Evolutionary conservation across 1,284 basidiomycete genomes (phyloP).

Genomic region (Melampsora americana): DNA sequence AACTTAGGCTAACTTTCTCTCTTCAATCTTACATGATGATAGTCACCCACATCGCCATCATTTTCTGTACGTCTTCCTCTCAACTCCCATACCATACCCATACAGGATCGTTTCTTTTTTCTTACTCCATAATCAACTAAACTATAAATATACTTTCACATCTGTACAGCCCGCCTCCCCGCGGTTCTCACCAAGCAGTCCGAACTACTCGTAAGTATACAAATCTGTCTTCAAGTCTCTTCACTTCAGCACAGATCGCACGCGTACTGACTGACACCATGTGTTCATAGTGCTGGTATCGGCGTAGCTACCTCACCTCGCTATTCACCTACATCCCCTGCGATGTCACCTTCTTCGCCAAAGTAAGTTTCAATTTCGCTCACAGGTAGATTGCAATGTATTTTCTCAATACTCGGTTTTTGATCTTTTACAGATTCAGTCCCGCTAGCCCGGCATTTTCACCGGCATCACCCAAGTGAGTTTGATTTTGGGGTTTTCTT

Average conservation of each 20-base stretch:
- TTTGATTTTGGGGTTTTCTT: background rate
- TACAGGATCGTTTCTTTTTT: background rate
- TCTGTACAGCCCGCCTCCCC: slow-evolving; percentile 41
- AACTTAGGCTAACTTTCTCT: background rate
- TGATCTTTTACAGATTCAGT: slow-evolving; percentile 24
- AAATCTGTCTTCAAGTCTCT: slow-evolving; percentile 24
- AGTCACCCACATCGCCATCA: slow-evolving; percentile 44
- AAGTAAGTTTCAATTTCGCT: slow-evolving; percentile 25
- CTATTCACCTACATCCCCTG: slow-evolving; percentile 76
- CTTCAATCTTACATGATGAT: background rate
- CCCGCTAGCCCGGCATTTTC: slow-evolving; percentile 44
- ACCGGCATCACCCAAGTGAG: slow-evolving; percentile 45
- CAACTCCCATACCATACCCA: background rate
- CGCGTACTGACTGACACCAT: slow-evolving; percentile 19
- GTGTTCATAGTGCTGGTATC: slow-evolving; percentile 20
- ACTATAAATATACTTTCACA: background rate
- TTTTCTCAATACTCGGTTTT: background rate
- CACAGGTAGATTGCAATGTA: slow-evolving; percentile 67
- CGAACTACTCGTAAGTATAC: slow-evolving; percentile 50
- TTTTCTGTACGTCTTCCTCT: slow-evolving; percentile 34
- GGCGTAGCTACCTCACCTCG: slow-evolving; percentile 54
- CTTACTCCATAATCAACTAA: too few species aligned
- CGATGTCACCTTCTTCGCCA: slow-evolving; percentile 55
- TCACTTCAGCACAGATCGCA: too few species aligned
- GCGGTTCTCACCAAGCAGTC: slow-evolving; percentile 51